These are phyloP conservation scores for Nitzschia palea DNA, from an alignment of 108 stramenopile genomes.

Conservation along the genomic window DNA sequence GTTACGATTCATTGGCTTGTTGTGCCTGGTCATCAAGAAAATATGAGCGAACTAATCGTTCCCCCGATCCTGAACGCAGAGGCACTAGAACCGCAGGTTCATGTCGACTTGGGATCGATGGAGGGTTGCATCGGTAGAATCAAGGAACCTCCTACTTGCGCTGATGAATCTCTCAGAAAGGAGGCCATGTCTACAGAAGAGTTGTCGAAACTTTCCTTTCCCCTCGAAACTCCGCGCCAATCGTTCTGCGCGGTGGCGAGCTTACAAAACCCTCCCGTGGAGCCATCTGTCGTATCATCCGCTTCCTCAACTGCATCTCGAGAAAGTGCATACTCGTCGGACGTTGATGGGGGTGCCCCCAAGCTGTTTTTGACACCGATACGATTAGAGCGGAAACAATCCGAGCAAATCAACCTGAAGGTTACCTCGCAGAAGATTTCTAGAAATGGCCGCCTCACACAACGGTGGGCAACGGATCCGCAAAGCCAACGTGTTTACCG, in stretches of 20 bases:
- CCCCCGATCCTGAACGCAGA: neutral
- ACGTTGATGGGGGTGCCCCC: neutral
- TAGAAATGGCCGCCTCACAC: conserved; percentile 67
- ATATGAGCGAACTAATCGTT: neutral
- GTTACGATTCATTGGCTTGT: too few species aligned
- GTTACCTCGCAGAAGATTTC: conserved; percentile 51
- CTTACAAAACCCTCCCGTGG: neutral
- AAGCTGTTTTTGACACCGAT: conserved; percentile 6
- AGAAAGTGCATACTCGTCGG: conserved; percentile 26
- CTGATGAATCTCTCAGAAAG: conserved; percentile 19
- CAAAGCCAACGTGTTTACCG: conserved; percentile 27
- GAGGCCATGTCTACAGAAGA: conserved; percentile 35
- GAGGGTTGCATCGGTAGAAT: conserved; percentile 19
- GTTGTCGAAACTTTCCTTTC: conserved; percentile 31
- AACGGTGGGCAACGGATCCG: conserved; percentile 65
- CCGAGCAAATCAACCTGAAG: conserved; percentile 52
- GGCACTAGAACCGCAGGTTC: neutral
- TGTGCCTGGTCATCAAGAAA: too few species aligned
- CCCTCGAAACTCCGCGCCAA: conserved; percentile 3
- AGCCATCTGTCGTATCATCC: conserved; percentile 41
- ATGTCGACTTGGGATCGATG: conserved; percentile 34
- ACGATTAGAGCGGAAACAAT: conserved; percentile 27
- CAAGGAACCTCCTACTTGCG: conserved; percentile 32
- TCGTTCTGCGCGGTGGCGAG: neutral
- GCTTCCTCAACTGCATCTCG: conserved; percentile 43